Evolutionary conservation across 805 yeast genomes (phyloP).

Genomic region (Ascoidea tarda): DNA sequence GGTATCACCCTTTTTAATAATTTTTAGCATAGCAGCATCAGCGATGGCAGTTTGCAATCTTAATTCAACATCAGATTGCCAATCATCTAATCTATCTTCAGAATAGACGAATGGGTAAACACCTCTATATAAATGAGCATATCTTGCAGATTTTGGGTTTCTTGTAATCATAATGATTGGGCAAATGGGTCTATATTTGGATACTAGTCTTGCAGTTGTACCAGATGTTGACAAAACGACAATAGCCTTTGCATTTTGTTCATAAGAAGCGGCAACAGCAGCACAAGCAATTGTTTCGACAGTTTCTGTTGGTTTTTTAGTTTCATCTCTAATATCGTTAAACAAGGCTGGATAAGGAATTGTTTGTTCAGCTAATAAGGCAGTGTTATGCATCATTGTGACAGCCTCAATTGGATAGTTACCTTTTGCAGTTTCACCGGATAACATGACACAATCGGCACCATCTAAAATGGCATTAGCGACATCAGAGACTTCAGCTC

Average conservation of each 20-base stretch:
- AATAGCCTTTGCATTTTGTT: conserved; percentile 93
- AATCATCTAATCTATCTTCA: conserved; percentile 45
- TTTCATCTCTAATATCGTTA: conserved; percentile 78
- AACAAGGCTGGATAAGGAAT: conserved; percentile 75
- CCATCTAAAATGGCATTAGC: conserved; percentile 99
- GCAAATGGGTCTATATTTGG: conserved; percentile 95
- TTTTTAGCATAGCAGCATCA: conserved; percentile 78
- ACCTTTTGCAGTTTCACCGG: conserved; percentile 99
- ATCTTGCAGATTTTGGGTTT: conserved; percentile 86
- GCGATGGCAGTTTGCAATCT: conserved; percentile 88
- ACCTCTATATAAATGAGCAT: conserved; percentile 94
- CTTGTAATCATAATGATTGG: conserved; percentile 98
- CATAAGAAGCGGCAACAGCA: conserved; percentile 92
- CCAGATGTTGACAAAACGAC: conserved; percentile 93
- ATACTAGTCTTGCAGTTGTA: conserved; percentile 85
- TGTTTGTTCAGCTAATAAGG: conserved; percentile 93
- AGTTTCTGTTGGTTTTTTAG: conserved; percentile 81
- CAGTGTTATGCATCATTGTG: conserved; percentile 96
- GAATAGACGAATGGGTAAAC: conserved; percentile 92
- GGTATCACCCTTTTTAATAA: conserved; percentile 76
- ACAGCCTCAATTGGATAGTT: conserved; percentile 97
- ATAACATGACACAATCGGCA: conserved; percentile 99
- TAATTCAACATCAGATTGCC: conserved; percentile 94
- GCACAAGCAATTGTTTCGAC: conserved; percentile 96
- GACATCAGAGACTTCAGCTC: conserved; percentile 98